Evolutionary conservation across 164 flowering plant genomes (phyloP).

Genomic region (Cinnamomum micranthum): DNA sequence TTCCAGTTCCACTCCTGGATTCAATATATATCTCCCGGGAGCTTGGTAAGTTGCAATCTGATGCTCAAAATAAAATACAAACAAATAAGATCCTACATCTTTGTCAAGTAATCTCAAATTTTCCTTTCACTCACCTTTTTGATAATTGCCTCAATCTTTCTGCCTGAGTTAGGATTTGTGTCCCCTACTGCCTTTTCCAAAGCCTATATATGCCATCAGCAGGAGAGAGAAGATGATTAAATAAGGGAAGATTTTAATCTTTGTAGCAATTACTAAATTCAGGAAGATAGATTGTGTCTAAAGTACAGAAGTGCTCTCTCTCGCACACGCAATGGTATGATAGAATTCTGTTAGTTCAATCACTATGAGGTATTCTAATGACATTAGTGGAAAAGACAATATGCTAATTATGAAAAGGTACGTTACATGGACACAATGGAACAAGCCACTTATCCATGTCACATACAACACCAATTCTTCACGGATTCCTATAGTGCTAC

Average conservation of each 20-base stretch:
- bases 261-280: conserved; percentile 1
- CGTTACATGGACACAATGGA: no score
- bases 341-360: no score
- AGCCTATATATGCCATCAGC: conserved; percentile 37
- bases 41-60: conserved; percentile 87
- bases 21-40: conserved; percentile 77
- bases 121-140: conserved; percentile 50
- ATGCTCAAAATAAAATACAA: conserved; percentile 27
- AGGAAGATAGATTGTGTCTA: neutral
- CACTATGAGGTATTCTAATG: no score
- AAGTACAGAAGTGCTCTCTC: no score
- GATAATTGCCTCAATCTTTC: conserved; percentile 62
- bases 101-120: conserved; percentile 10
- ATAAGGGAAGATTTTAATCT: neutral
- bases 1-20: conserved; percentile 59
- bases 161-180: conserved; percentile 48
- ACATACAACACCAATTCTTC: no score
- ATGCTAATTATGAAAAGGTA: no score
- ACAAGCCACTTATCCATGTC: no score
- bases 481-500: no score
- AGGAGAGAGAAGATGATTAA: conserved; percentile 8
- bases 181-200: conserved; percentile 83
- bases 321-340: no score
- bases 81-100: conserved; percentile 8
- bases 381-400: no score